phyloP scores from a whole-genome alignment of 106 monocot genomes.

The Gastrodia elata region DNA sequence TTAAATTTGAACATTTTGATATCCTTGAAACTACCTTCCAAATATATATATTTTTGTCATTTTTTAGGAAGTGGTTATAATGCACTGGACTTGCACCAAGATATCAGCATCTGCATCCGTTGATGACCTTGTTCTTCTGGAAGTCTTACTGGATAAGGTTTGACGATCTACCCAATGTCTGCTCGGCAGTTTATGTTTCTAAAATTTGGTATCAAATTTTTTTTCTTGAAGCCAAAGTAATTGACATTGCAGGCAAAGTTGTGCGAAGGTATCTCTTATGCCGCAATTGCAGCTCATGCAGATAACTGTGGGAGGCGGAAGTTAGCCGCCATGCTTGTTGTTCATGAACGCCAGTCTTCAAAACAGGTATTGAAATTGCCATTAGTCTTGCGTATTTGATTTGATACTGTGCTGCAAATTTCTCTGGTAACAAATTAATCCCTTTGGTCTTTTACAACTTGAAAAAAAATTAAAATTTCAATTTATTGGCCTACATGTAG shows the following conservation, averaged over 20 bases:
- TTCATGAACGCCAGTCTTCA: constrained; percentile 74
- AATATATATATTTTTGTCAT: constrained; percentile 4
- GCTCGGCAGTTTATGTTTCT: background rate
- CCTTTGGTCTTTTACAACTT: background rate
- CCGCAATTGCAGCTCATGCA: constrained; percentile 89
- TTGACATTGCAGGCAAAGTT: constrained; percentile 65
- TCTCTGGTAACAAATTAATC: background rate
- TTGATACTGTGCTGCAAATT: background rate
- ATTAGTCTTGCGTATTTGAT: background rate
- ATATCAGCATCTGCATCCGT: constrained; percentile 64
- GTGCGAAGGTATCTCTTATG: constrained; percentile 92
- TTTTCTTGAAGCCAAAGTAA: constrained; percentile 4
- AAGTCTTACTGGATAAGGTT: constrained; percentile 89
- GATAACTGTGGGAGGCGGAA: constrained; percentile 75
- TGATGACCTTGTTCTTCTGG: constrained; percentile 62
- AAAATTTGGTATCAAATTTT: constrained; percentile 5
- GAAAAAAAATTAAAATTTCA: background rate
- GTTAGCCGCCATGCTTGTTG: constrained; percentile 82
- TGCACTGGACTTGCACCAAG: constrained; percentile 97
- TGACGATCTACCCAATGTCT: constrained; percentile 1
- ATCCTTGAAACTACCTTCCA: background rate
- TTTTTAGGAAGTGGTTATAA: constrained; percentile 89
- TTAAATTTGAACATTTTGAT: background rate
- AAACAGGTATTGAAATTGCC: constrained; percentile 48
- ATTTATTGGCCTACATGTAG: background rate